phyloP scores from a whole-genome alignment of 306 rosid genomes.

The Oxytropis ochrocephala region DNA sequence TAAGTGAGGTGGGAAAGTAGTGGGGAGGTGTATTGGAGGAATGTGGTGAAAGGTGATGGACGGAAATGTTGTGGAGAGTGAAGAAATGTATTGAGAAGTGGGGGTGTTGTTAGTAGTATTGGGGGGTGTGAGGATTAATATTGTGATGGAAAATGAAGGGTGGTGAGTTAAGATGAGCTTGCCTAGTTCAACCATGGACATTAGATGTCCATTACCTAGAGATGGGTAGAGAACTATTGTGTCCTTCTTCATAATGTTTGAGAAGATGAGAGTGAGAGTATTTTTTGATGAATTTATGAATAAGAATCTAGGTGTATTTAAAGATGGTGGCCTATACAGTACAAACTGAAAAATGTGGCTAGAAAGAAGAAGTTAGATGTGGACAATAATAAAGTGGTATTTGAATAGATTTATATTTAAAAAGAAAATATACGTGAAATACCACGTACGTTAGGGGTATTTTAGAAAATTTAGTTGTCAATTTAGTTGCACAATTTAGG shows the following conservation, averaged over 20 bases:
- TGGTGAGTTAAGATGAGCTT: conserved; percentile 16
- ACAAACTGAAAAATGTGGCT: no score
- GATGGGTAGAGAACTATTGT: conserved; percentile 16
- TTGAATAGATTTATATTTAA: no score
- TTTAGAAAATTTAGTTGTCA: no score
- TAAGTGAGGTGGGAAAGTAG: background rate
- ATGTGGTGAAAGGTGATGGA: conserved; percentile 32
- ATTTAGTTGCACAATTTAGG: no score
- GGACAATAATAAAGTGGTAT: no score
- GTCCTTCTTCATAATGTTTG: background rate
- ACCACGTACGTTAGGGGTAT: no score
- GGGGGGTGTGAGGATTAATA: conserved; percentile 37
- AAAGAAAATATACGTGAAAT: no score
- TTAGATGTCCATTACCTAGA: background rate
- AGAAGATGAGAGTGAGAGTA: background rate
- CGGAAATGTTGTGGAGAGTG: conserved; percentile 21
- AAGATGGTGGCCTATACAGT: no score
- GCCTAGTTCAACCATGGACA: conserved; percentile 21
- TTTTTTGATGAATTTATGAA: no score
- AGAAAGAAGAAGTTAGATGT: no score
- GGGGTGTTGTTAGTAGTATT: background rate
- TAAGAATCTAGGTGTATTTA: no score
- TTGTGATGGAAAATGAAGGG: conserved; percentile 29
- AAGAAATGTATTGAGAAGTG: conserved; percentile 7
- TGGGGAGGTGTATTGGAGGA: background rate